Evolutionary conservation across 805 yeast species (phyloP), one percentile per base, ranked within the genome.

Genomic region (Helenozyma rhizophorensis): DNA sequence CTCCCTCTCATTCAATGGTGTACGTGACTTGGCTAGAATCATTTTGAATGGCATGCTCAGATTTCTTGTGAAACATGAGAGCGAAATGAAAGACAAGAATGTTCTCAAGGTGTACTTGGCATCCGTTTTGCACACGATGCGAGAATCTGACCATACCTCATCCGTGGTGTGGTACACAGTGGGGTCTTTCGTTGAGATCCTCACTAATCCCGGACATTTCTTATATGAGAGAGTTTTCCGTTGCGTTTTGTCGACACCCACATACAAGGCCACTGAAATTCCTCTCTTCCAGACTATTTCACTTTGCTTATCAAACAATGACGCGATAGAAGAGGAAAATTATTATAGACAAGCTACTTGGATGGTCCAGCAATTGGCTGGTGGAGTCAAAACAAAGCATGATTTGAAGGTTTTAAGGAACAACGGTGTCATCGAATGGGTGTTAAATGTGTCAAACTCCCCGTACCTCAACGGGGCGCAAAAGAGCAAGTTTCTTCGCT

Each of bases 151-250:
- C 24, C 49, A 44, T 23, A 25, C 30, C 21, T 35, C 33, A 3
- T 36, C 48, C 1, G 7, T 45, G 12, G 61, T 79, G n/a, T 73
- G 82, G 58, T 59, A 66, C 12, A 51, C 76, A 34, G 55, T 80
- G 24, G 72, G 86, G 1, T 69, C 73, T 32, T 52, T 87, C 23
- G 59, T 77, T 4, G 72, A 76, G 3, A 63, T 85, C 2, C 53
- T 85, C 37, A 54, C 68, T 5, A 76, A 80, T 40, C 96, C 97
- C 0, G 76, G 79, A 0, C 90, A 85, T 41, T 71, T 69, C 45
- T 54, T 90, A 14, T 84, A 81, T 54, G 96, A 88, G 42, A 76
- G 76, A 43, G 75, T 77, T 0, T 76, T 69, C 46, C 72, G 80
- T 37, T 86, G 78, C 70, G 66, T 88, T 9, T 60, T 86, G 23